Conservation (phyloP, 2,329 filamentous ascomycete species). For the Calonectria henricotiae region DNA sequence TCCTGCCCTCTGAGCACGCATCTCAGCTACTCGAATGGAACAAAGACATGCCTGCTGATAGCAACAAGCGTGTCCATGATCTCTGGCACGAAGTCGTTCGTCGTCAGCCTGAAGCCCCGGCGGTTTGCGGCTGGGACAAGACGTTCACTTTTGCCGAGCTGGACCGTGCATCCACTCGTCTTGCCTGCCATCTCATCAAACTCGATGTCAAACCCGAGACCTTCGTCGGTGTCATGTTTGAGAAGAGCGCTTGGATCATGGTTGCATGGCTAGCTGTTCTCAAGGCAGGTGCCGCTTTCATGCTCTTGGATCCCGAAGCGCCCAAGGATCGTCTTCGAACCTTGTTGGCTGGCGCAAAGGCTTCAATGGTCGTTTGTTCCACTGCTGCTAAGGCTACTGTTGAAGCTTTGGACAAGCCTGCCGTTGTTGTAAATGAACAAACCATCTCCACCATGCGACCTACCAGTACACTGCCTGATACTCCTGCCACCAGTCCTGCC, state of each 20-base stretch:
- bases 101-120: constrained; percentile 1
- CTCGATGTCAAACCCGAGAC: constrained; percentile 48
- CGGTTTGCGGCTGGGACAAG: constrained; percentile 8
- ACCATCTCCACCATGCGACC: constrained; percentile 18
- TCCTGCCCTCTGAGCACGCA: background rate
- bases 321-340: constrained; percentile 3
- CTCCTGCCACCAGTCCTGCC: background rate
- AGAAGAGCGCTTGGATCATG: constrained; percentile 15
- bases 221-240: constrained; percentile 34
- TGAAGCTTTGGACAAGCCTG: background rate
- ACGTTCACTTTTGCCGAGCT: constrained; percentile 3
- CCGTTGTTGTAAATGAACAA: constrained; percentile 11
- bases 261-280: constrained; percentile 8
- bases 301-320: constrained; percentile 11
- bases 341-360: background rate
- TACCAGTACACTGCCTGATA: background rate
- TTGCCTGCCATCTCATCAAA: constrained; percentile 12
- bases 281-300: constrained; percentile 6
- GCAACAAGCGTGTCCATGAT: background rate
- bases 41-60: constrained; percentile 9
- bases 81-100: constrained; percentile 4
- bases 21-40: background rate
- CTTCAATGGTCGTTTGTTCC: background rate
- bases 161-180: constrained; percentile 9
- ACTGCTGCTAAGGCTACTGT: background rate